Evolutionary conservation across 306 rosid species (phyloP).

Genomic region (Neltuma alba): DNA sequence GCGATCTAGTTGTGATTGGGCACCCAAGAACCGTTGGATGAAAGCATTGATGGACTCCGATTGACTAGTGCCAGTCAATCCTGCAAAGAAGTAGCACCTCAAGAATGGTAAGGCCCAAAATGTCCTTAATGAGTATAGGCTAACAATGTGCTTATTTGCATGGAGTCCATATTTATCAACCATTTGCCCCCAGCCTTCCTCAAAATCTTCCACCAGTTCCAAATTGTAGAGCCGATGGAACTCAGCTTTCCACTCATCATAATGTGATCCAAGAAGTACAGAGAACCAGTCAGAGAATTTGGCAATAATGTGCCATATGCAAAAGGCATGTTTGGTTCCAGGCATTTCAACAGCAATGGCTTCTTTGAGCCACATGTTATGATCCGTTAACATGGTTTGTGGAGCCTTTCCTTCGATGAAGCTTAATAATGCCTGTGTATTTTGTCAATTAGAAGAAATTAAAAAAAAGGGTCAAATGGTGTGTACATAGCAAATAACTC

Average conservation of each 20-base stretch:
- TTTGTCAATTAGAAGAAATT: constrained; percentile 12
- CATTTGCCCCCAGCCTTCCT: constrained; percentile 82
- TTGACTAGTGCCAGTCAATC: constrained; percentile 64
- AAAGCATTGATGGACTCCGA: constrained; percentile 62
- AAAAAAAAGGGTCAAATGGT: constrained; percentile 11
- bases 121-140: constrained; percentile 68
- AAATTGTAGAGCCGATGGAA: constrained; percentile 76
- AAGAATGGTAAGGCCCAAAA: constrained; percentile 87
- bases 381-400: constrained; percentile 75
- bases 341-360: constrained; percentile 76
- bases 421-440: constrained; percentile 67
- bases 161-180: constrained; percentile 69
- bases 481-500: constrained; percentile 17
- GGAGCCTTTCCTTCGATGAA: constrained; percentile 91
- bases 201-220: constrained; percentile 69
- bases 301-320: constrained; percentile 79
- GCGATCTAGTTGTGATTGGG: constrained; percentile 64
- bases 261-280: constrained; percentile 64
- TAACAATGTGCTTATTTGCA: constrained; percentile 68
- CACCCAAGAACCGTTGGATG: constrained; percentile 78
- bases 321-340: constrained; percentile 74
- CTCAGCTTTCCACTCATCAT: constrained; percentile 84
- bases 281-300: constrained; percentile 92
- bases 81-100: constrained; percentile 79
- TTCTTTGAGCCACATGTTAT: constrained; percentile 89